Percentiles rank a stretch among this genome's conserved stretches.
Conservation (phyloP, 805 yeast genomes). For the Candida ponderosae region DNA sequence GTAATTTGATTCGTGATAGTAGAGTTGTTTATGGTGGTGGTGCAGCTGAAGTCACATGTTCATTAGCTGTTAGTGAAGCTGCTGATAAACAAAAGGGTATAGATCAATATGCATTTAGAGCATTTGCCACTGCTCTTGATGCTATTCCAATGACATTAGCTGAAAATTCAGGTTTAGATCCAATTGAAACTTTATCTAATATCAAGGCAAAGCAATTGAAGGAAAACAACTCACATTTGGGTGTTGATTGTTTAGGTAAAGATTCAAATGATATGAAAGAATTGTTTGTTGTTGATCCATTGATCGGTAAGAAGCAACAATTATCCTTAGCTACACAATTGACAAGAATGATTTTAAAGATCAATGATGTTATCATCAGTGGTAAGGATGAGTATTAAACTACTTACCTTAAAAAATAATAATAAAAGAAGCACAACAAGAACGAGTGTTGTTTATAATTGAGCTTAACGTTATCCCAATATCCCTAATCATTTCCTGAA, state of each 20-base stretch:
- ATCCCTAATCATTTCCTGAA: too few species aligned
- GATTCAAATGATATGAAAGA: slow-evolving; percentile 92
- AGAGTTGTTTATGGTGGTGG: slow-evolving; percentile 99
- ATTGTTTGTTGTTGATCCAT: slow-evolving; percentile 91
- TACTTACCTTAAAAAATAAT: not conserved
- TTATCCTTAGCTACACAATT: slow-evolving; percentile 91
- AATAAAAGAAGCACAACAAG: too few species aligned
- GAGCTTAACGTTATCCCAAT: too few species aligned
- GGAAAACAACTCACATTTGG: slow-evolving; percentile 63
- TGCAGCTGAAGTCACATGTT: slow-evolving; percentile 92
- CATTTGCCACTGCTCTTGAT: slow-evolving; percentile 87
- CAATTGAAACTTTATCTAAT: slow-evolving; percentile 81
- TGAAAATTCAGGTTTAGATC: slow-evolving; percentile 92
- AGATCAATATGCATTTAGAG: slow-evolving; percentile 96
- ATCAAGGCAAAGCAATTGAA: slow-evolving; percentile 80
- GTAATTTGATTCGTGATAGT: slow-evolving; percentile 86
- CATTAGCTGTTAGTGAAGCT: slow-evolving; percentile 82
- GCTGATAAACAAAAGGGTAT: slow-evolving; percentile 93
- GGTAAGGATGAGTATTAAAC: slow-evolving; percentile 65
- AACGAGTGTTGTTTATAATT: too few species aligned
- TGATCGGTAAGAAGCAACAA: slow-evolving; percentile 96
- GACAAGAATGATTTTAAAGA: slow-evolving; percentile 95
- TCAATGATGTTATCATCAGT: slow-evolving; percentile 90
- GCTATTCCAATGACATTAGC: slow-evolving; percentile 91
- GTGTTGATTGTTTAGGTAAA: slow-evolving; percentile 89